Evolutionary conservation across 305 asterid species (phyloP), one percentile per base, ranked within the genome.

Genomic region (Fraxinus latifolia): DNA sequence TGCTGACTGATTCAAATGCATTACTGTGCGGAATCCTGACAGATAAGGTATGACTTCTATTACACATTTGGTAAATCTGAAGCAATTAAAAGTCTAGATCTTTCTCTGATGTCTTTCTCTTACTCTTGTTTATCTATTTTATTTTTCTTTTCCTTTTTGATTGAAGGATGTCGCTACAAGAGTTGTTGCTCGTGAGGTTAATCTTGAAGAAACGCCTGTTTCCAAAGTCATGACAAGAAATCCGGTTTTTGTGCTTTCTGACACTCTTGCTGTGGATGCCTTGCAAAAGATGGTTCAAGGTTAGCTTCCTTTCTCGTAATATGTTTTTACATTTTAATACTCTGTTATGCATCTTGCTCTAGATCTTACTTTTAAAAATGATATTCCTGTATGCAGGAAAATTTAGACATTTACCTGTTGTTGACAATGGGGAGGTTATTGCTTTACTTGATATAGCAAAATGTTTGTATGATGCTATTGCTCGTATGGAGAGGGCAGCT

Each of bases 241-340:
- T 55, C 99, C 99, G 0, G 93, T 92, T 21, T 96, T 96, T 86
- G 99, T 96, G 82, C 96, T 96, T 44, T 94, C 99, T 3, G 99
- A 94, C 85, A 88, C 99, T 36, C 98, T 93, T 82, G 98, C 99
- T 77, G 99, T 96, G 39, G 99, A 96, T 84, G 99, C 99, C 77
- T 85, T 96, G 87, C 98, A 96, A 80, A 96, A 96, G 90, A 96
- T 96, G 99, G 99, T 96, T 47, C 97, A 91, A 88, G 99, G 99
- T 96, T 55, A 47, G 78, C 78, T 77, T 83, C 72, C 39, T 74
- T 70, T 68, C 78, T 53, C 79, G 27, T 34, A 7, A 8, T 36
- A 67, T 17, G 9, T 67, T 67, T 70, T 73, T 53, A 53, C 25
- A n/a, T 53, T 17, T 53, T 75, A 77, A 62, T 76, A 53, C 79